A percentile compares a stretch with the other conserved stretches of the same genome.
Evolutionary conservation across 345 rosid genomes (phyloP).

Genomic region (Gossypium mustelinum): DNA sequence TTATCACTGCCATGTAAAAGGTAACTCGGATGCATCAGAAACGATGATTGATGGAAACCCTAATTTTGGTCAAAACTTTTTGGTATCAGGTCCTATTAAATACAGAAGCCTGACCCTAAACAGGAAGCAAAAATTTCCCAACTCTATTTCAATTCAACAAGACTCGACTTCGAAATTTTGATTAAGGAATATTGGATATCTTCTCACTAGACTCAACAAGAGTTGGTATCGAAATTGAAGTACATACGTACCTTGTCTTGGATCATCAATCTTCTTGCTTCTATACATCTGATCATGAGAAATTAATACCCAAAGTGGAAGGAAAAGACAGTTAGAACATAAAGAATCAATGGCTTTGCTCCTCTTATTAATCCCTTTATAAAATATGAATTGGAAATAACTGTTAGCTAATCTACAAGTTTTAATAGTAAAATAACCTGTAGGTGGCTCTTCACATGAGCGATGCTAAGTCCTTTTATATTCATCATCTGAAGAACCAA

Average conservation of each 20-base stretch:
- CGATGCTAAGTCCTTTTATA: conserved; percentile 81
- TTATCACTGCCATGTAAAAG: conserved; percentile 39
- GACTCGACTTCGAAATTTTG: no score
- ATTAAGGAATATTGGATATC: no score
- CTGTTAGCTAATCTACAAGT: neutral
- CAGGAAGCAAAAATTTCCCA: no score
- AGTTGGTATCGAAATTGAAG: neutral
- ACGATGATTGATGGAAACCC: conserved; percentile 21
- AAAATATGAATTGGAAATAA: neutral
- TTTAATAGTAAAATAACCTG: conserved; percentile 43
- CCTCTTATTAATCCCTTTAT: neutral
- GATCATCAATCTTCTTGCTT: conserved; percentile 73
- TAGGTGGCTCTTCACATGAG: conserved; percentile 90
- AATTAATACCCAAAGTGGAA: neutral
- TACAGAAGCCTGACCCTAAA: no score
- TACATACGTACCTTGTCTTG: conserved; percentile 43
- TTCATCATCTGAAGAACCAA: conserved; percentile 79
- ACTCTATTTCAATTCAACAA: no score
- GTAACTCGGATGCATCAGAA: conserved; percentile 5
- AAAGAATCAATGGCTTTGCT: neutral
- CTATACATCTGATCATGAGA: conserved; percentile 58
- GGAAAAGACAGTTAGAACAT: neutral
- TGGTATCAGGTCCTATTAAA: no score
- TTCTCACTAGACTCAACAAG: neutral
- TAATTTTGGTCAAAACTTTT: neutral